These are phyloP conservation scores for Phytophthora sp. DNA, from an alignment of 352 stramenopile species.

Conservation along the genomic window DNA sequence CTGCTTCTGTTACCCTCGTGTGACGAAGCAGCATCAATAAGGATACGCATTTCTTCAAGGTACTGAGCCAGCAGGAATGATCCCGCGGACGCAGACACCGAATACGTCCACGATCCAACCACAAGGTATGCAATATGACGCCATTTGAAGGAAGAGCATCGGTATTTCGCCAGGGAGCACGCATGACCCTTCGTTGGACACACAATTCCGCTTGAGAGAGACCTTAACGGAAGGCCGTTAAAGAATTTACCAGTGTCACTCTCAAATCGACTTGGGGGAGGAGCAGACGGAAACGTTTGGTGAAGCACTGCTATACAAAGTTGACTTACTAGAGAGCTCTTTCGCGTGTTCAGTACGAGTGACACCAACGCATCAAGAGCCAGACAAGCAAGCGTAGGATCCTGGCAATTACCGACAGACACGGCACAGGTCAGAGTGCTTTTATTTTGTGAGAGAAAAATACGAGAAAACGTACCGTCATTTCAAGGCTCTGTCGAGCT, in stretches of 20 bases:
- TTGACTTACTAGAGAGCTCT: constrained; percentile 46
- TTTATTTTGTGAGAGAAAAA: background rate
- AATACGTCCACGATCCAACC: constrained; percentile 63
- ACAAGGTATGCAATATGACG: constrained; percentile 60
- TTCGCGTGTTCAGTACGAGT: constrained; percentile 52
- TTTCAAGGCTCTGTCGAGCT: constrained; percentile 48
- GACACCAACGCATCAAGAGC: constrained; percentile 44
- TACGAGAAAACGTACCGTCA: constrained; percentile 40
- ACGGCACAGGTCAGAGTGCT: background rate
- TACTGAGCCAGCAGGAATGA: constrained; percentile 48
- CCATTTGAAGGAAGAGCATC: constrained; percentile 49
- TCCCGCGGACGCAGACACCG: constrained; percentile 30
- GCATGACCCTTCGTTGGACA: constrained; percentile 36
- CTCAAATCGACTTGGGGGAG: constrained; percentile 14
- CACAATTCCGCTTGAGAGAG: constrained; percentile 37
- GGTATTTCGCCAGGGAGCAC: constrained; percentile 55
- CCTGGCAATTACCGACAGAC: constrained; percentile 31
- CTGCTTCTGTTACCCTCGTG: background rate
- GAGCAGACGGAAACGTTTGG: constrained; percentile 47
- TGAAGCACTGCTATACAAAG: constrained; percentile 69
- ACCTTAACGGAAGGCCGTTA: constrained; percentile 34
- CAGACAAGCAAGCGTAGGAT: constrained; percentile 52
- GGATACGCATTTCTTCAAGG: constrained; percentile 50
- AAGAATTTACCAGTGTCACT: constrained; percentile 18
- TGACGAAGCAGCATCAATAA: constrained; percentile 39